Base-by-base conservation (phyloP, 78 protist species). In the Dictyostelium intermedium region DNA sequence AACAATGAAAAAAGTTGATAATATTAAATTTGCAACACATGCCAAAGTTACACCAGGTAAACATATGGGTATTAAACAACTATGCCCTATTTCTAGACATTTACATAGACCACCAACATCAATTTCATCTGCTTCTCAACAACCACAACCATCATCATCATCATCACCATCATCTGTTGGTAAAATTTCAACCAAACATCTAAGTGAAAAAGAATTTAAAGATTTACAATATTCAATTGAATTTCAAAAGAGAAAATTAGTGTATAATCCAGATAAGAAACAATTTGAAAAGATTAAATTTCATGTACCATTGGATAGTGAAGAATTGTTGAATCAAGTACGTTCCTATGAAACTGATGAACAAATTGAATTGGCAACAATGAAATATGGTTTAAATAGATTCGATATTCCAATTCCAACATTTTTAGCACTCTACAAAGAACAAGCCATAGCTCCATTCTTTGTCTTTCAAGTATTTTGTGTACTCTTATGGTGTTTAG, bases 381-480 rank as follows among this genome's bases (percentile, higher is more conserved):
- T 35, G 60, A 63, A 84, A 76, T 92, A 80, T 50, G 96, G 96
- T 43, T 20, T 30, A 9, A 92, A 92, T 83, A 25, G 66, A 32
- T 92, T 98, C 81, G 96, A 85, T 53, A 92, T 99, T 23, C 99
- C 99, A 35, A 23, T 92, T 76, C 99, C 99, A 27, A 5, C 96
- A 9, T 99, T 99, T 80, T 0, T 41, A 34, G 98, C 96, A 73
- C 96, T 99, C 34, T 96, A 92, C 82, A 39, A 30, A 35, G 99
- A 99, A 84, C 99, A 99, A 50, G 97, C 98, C 14, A 16, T 97
- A 2, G 99, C 99, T 11, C 99, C 99, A 18, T 99, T 99, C 98
- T 99, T 99, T 82, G 98, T 99, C 6, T 99, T 99, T 66, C 98
- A 98, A 92, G 81, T 99, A 43, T 91, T 98, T 86, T 99, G 99